Evolutionary conservation across 2,329 filamentous ascomycete species (phyloP), one percentile per base, ranked within the genome.

Genomic region (Stachybotrys elegans): DNA sequence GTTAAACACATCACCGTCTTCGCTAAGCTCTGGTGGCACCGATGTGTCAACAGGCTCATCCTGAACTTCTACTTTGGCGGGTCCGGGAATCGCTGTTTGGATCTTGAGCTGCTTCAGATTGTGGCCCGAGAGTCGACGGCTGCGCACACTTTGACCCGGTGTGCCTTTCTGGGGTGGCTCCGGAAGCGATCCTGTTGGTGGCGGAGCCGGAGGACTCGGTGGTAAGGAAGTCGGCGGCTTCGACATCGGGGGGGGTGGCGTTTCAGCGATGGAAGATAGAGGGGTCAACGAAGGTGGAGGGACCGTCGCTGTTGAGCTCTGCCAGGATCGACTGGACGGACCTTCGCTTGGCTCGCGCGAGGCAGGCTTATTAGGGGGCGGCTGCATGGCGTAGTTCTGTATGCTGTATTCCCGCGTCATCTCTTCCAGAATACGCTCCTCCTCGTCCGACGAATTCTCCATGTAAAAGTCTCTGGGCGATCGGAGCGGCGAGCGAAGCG

Each of bases 71-170:
- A 48, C 43, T 22, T 53, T 47, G 2, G 46, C 39, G 25, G 52
- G 47, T 12, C 40, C 44, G 7, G 56, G 43, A 3, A 57, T 64
- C 1, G 57, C 52, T 0, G 90, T 96, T 63, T 96, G 88, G 44
- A 97, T 96, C 67, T 90, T 95, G 41, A 97, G 71, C 57, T 91
- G 86, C 60, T 87, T 91, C 13, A 79, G 70, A 55, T 88, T 88
- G 54, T 88, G 84, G 7, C 86, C 87, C 4, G 91, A 95, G 23
- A 95, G 69, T 49, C 91, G 79, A 48, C 91, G 79, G 54, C 78
- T 88, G 43, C 88, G 79, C 42, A 94, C 86, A 32, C 81, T 74
- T 53, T 66, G 66, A n/a, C n/a, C n/a, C n/a, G n/a, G n/a, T n/a
- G n/a, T n/a, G n/a, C n/a, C n/a, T n/a, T n/a, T n/a, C 25, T 59